Percentiles rank a stretch among this genome's conserved stretches.
phyloP scores from a whole-genome alignment of 805 yeast species.

The Naumovozyma castellii region DNA sequence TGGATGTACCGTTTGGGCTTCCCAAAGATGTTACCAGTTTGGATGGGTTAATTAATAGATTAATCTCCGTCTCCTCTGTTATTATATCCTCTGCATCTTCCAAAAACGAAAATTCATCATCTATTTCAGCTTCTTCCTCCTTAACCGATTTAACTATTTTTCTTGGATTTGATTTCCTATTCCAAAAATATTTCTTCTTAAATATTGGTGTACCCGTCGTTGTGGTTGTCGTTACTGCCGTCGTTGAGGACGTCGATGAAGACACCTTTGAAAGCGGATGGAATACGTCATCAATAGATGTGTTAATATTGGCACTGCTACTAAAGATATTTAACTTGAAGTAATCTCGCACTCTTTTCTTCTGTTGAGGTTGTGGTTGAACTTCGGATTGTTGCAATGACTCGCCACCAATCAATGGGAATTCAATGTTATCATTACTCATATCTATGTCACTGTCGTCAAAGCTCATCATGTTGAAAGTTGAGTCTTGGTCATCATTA shows the following conservation, averaged over 20 bases:
- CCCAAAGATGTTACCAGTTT: constrained; percentile 2
- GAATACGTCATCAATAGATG: constrained; percentile 1
- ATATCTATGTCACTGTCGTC: constrained; percentile 1
- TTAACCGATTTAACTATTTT: background rate
- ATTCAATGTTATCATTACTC: constrained; percentile 1
- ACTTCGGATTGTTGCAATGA: too few species aligned
- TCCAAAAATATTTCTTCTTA: constrained; percentile 23
- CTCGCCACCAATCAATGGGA: background rate
- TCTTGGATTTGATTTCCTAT: constrained; percentile 16
- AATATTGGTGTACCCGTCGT: constrained; percentile 12
- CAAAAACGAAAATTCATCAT: constrained; percentile 1
- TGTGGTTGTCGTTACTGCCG: constrained; percentile 4
- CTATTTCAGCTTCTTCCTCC: background rate
- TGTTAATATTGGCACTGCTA: constrained; percentile 5
- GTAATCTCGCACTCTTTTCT: constrained; percentile 21
- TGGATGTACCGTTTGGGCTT: background rate
- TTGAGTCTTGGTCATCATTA: constrained; percentile 1
- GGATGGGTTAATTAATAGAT: constrained; percentile 11
- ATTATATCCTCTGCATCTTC: constrained; percentile 6
- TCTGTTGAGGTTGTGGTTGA: constrained; percentile 5
- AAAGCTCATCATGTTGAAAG: constrained; percentile 1
- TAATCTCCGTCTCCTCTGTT: constrained; percentile 9
- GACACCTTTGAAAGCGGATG: too few species aligned
- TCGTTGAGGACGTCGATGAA: background rate
- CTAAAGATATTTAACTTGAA: constrained; percentile 23